These are phyloP conservation scores for Usnea hakonensis DNA, from an alignment of 495 filamentous ascomycete genomes.

Conservation along the genomic window DNA sequence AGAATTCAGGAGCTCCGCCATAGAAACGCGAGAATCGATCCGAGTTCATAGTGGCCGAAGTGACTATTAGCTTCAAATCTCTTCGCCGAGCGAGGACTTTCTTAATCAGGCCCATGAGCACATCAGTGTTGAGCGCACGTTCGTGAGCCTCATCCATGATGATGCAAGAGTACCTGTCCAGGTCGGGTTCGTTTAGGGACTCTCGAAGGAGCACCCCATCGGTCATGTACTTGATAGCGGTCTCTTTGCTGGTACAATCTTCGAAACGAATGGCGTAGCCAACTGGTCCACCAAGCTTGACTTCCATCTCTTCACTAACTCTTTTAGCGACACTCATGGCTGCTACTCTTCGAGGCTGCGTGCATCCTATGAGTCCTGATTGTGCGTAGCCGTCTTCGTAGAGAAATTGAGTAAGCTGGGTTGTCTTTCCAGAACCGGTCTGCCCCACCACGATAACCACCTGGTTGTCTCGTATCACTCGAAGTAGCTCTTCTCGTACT, in stretches of 20 bases:
- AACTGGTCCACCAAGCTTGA: conserved; percentile 79
- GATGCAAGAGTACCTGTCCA: conserved; percentile 95
- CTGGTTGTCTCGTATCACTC: conserved; percentile 94
- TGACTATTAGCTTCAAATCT: conserved; percentile 95
- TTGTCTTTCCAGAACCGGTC: conserved; percentile 94
- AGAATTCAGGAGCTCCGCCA: conserved; percentile 94
- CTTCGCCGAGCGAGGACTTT: conserved; percentile 85
- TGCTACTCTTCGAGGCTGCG: conserved; percentile 88
- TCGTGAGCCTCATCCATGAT: conserved; percentile 99
- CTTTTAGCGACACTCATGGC: conserved; percentile 99
- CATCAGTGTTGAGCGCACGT: conserved; percentile 91
- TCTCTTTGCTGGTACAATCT: conserved; percentile 92
- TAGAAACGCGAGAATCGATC: conserved; percentile 95
- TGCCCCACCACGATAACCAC: conserved; percentile 95
- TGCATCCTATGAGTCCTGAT: conserved; percentile 85
- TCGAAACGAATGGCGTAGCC: conserved; percentile 99
- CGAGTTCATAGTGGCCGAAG: conserved; percentile 97
- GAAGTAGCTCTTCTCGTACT: conserved; percentile 87
- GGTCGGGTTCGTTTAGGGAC: conserved; percentile 80
- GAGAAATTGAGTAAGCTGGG: conserved; percentile 90
- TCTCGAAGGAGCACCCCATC: conserved; percentile 94
- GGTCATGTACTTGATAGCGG: conserved; percentile 98
- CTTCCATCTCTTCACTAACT: conserved; percentile 98
- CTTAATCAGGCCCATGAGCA: conserved; percentile 95
- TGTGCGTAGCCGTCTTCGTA: conserved; percentile 90